A percentile compares a stretch with the other conserved stretches of the same genome.
These are phyloP conservation scores for Crithidia fasciculata DNA, from an alignment of 208 protist genomes.

Conservation along the genomic window DNA sequence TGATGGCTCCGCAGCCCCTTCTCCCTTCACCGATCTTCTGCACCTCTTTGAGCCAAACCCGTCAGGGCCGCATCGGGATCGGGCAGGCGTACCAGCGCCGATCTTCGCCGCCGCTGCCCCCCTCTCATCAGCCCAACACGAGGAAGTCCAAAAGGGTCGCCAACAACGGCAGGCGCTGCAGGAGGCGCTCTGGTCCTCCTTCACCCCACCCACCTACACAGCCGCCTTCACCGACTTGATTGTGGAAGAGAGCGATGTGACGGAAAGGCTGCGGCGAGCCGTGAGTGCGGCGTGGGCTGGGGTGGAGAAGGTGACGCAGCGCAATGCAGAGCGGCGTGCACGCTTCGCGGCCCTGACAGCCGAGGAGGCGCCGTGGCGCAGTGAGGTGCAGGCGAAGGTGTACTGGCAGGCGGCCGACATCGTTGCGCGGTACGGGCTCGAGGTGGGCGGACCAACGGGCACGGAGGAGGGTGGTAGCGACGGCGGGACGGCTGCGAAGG, in stretches of 20 bases:
- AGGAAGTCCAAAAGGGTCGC: not conserved
- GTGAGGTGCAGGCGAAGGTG: slow-evolving; percentile 23
- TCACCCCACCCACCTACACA: slow-evolving; percentile 40
- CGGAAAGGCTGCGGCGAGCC: slow-evolving; percentile 35
- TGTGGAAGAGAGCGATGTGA: slow-evolving; percentile 30
- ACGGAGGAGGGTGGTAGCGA: not conserved
- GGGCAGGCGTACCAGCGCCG: not conserved
- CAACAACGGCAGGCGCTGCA: not conserved
- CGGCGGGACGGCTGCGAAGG: no score
- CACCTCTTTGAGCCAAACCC: not conserved
- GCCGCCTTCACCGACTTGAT: slow-evolving; percentile 12
- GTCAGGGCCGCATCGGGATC: not conserved
- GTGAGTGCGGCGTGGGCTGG: slow-evolving; percentile 54
- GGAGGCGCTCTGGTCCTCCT: slow-evolving; percentile 36
- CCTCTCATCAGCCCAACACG: not conserved
- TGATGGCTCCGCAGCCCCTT: not conserved
- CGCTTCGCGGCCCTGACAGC: slow-evolving; percentile 25
- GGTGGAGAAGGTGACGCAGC: slow-evolving; percentile 58
- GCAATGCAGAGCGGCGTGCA: slow-evolving; percentile 51
- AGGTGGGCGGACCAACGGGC: slow-evolving; percentile 20
- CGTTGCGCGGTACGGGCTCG: slow-evolving; percentile 49
- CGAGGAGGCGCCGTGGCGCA: slow-evolving; percentile 28
- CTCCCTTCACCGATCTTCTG: not conserved
- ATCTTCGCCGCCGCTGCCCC: not conserved
- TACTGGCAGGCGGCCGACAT: slow-evolving; percentile 71